A percentile compares a stretch with the other conserved stretches of the same genome.
These are phyloP conservation scores for Aureobasidium sp. DNA, from an alignment of 2,329 filamentous ascomycete genomes.

Conservation along the genomic window DNA sequence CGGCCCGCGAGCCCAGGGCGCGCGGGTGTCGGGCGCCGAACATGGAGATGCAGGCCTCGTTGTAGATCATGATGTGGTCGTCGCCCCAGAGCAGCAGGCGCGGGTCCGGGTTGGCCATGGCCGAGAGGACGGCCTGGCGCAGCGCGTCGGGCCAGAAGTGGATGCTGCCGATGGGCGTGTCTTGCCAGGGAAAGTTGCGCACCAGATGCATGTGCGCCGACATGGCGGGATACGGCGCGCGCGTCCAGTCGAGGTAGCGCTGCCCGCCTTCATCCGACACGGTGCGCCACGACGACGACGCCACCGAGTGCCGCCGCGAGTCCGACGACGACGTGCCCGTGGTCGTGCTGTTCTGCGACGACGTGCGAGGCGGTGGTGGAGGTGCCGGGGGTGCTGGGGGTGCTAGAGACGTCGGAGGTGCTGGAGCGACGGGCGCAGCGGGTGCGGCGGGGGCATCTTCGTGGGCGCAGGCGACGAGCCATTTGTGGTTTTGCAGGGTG, in stretches of 20 bases:
- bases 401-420: too few species aligned
- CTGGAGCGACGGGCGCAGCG: background rate
- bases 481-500: background rate
- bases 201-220: slow-evolving; percentile 16
- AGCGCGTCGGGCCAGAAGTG: slow-evolving; percentile 20
- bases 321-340: background rate
- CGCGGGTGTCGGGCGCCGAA: slow-evolving; percentile 24
- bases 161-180: slow-evolving; percentile 23
- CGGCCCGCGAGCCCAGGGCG: slow-evolving; percentile 16
- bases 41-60: slow-evolving; percentile 27
- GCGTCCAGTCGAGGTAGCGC: slow-evolving; percentile 8
- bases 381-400: too few species aligned
- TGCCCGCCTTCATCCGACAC: background rate
- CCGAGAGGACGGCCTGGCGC: slow-evolving; percentile 18
- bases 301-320: background rate
- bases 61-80: slow-evolving; percentile 29
- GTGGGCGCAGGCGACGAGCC: background rate
- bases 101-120: slow-evolving; percentile 24
- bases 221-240: background rate
- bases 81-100: slow-evolving; percentile 24
- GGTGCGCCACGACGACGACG: slow-evolving; percentile 11
- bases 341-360: background rate
- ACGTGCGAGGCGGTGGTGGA: background rate
- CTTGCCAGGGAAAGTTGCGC: slow-evolving; percentile 22
- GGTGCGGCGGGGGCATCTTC: background rate